These are phyloP conservation scores for Irpex sp. DNA, from an alignment of 1,284 basidiomycete genomes.

Conservation along the genomic window DNA sequence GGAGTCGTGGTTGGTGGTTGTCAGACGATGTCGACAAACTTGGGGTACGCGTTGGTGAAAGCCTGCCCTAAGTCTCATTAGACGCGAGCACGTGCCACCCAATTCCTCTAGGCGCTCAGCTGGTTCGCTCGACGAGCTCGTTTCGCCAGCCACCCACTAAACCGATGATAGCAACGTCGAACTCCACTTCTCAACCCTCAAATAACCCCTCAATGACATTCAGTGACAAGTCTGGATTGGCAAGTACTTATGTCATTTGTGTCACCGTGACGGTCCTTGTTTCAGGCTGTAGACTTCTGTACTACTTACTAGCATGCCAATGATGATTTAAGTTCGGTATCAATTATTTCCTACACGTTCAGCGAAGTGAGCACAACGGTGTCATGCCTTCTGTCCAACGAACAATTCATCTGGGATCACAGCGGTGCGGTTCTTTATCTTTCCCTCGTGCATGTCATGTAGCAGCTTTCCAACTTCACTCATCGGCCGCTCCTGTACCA, in stretches of 20 bases:
- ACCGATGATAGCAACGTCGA: background rate
- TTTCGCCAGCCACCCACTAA: too few relatives aligned
- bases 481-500: constrained; percentile 17
- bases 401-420: constrained; percentile 10
- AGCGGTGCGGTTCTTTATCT: constrained; percentile 12
- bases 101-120: too few relatives aligned
- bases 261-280: too few relatives aligned
- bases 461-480: constrained; percentile 12
- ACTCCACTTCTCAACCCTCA: background rate
- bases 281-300: background rate
- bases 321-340: background rate
- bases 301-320: background rate
- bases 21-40: background rate
- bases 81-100: background rate
- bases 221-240: too few relatives aligned
- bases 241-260: too few relatives aligned
- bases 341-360: background rate
- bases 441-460: constrained; percentile 14
- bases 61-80: background rate
- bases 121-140: too few relatives aligned
- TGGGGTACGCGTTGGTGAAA: background rate
- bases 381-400: background rate
- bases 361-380: too few relatives aligned
- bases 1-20: background rate
- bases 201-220: too few relatives aligned